Conservation (phyloP, 768 basidiomycete species). For the Leucocoprinus leucothites region DNA sequence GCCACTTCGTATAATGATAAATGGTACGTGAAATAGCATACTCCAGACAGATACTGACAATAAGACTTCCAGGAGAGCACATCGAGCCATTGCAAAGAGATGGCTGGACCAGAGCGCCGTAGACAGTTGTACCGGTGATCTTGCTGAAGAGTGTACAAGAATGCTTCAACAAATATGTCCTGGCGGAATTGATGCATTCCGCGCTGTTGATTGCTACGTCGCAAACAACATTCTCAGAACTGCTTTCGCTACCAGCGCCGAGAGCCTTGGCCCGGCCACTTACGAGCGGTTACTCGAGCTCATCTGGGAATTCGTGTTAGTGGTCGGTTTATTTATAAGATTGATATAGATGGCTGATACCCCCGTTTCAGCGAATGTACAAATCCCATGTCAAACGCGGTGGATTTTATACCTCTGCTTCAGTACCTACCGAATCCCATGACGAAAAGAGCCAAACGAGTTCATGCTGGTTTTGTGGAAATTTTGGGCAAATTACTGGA, state of each 20-base stretch:
- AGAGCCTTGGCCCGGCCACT: conserved; percentile 31
- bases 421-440: conserved; percentile 37
- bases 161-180: conserved; percentile 31
- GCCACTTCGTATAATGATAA: conserved; percentile 39
- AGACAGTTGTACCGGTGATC: conserved; percentile 29
- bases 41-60: neutral
- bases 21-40: conserved; percentile 30
- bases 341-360: neutral
- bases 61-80: conserved; percentile 31
- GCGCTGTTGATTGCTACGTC: conserved; percentile 35
- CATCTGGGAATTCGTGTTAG: conserved; percentile 44
- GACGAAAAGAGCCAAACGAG: conserved; percentile 33
- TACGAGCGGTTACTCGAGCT: conserved; percentile 26
- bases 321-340: neutral
- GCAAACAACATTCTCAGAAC: conserved; percentile 45
- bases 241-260: conserved; percentile 34
- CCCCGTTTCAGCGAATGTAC: conserved; percentile 30
- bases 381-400: conserved; percentile 41
- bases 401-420: conserved; percentile 42
- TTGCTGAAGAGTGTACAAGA: conserved; percentile 35
- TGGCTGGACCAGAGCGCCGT: conserved; percentile 33
- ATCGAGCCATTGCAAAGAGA: conserved; percentile 35
- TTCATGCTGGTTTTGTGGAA: conserved; percentile 36
- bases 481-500: conserved; percentile 37
- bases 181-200: conserved; percentile 30